A percentile compares a stretch with the other conserved stretches of the same genome.
phyloP scores from a whole-genome alignment of 2,329 filamentous ascomycete species.

The Mycosphaerella arachidis region DNA sequence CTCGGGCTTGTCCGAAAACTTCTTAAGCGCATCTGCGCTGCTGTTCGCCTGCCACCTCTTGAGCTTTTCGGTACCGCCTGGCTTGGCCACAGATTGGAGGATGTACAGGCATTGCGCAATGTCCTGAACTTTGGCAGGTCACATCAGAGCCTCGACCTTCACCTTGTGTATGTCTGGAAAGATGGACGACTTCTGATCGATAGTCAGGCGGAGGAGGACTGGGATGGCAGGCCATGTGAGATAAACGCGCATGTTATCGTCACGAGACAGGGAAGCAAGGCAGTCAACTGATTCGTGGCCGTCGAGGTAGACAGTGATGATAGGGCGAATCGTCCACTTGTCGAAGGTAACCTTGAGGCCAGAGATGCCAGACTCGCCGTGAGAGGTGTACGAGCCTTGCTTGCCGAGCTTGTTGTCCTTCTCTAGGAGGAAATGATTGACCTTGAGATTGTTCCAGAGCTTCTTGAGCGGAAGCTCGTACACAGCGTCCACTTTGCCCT shows the following conservation, averaged over 20 bases:
- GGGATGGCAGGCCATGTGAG: background rate
- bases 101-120: too few relatives aligned
- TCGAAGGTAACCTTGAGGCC: background rate
- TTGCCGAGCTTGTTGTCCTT: background rate
- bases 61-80: too few relatives aligned
- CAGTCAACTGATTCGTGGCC: background rate
- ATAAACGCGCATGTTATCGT: background rate
- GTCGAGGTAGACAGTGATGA: background rate
- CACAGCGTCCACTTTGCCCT: background rate
- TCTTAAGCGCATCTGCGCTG: too few relatives aligned
- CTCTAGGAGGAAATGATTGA: background rate
- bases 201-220: background rate
- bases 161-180: background rate
- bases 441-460: background rate
- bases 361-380: background rate
- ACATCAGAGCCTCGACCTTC: background rate
- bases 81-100: too few relatives aligned
- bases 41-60: too few relatives aligned
- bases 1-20: too few relatives aligned
- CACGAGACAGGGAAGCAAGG: background rate
- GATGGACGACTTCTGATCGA: background rate
- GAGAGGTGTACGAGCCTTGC: background rate
- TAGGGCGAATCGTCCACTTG: background rate
- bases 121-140: background rate
- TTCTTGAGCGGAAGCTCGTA: background rate